Conservation (phyloP, 306 rosid genomes). For the Ochetophila trinervis region DNA sequence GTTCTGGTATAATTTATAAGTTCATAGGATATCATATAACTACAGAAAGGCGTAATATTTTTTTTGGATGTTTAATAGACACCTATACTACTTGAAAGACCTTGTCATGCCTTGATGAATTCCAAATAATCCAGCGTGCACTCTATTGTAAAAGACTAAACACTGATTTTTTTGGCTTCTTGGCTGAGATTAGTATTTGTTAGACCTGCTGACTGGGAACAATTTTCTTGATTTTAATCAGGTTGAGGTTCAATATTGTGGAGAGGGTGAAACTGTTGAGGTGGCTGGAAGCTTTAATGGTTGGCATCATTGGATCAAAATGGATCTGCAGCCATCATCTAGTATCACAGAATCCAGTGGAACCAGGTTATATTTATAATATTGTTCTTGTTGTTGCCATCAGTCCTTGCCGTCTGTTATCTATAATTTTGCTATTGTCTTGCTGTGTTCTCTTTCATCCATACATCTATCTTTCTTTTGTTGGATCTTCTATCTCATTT, state of each 20-base stretch:
- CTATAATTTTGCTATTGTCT: no score
- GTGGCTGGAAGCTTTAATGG: conserved; percentile 95
- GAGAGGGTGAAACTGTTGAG: conserved; percentile 80
- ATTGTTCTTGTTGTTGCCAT: background rate
- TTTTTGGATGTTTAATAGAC: background rate
- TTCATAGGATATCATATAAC: conserved; percentile 15
- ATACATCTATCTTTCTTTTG: no score
- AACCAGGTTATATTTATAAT: conserved; percentile 46
- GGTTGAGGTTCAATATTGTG: conserved; percentile 62
- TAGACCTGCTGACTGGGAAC: conserved; percentile 26
- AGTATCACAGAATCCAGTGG: conserved; percentile 35
- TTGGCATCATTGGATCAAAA: conserved; percentile 73
- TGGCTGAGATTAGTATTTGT: background rate
- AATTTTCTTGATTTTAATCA: conserved; percentile 35
- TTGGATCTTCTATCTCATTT: no score
- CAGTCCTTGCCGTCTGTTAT: background rate
- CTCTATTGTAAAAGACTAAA: background rate
- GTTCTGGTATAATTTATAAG: conserved; percentile 15
- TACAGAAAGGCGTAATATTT: background rate
- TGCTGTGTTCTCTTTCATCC: no score
- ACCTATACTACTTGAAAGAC: background rate
- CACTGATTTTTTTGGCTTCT: background rate
- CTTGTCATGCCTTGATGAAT: background rate
- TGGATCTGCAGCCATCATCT: conserved; percentile 64
- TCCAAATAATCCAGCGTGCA: background rate